phyloP scores from a whole-genome alignment of 2,329 filamentous ascomycete species.

The Colletotrichum sojae region DNA sequence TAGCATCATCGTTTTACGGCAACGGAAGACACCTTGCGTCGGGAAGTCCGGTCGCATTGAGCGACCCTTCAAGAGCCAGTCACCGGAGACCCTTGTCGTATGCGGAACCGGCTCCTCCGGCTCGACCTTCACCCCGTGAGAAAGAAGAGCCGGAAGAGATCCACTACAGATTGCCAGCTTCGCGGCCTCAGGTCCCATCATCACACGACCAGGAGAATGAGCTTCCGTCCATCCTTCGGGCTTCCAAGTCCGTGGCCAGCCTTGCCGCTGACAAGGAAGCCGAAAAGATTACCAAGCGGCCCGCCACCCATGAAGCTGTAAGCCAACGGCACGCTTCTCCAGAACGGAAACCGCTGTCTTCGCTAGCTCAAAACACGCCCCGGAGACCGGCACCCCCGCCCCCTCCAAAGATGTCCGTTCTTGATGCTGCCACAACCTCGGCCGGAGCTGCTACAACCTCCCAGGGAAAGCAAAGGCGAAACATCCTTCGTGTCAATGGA shows the following conservation, averaged over 20 bases:
- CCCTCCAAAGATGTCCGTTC: slow-evolving; percentile 94
- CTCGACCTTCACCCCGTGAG: slow-evolving; percentile 50
- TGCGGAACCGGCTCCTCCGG: slow-evolving; percentile 52
- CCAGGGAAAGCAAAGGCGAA: slow-evolving; percentile 81
- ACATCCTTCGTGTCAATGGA: slow-evolving; percentile 89
- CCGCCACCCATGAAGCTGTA: slow-evolving; percentile 61
- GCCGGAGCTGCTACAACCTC: slow-evolving; percentile 84
- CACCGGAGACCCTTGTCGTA: slow-evolving; percentile 58
- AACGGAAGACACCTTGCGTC: slow-evolving; percentile 66
- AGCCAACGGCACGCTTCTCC: slow-evolving; percentile 60
- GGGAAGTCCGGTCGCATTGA: slow-evolving; percentile 71
- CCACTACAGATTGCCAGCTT: slow-evolving; percentile 69
- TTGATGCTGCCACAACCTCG: slow-evolving; percentile 90
- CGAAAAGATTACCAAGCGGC: slow-evolving; percentile 67
- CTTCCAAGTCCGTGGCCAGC: slow-evolving; percentile 68
- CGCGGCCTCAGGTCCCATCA: slow-evolving; percentile 71
- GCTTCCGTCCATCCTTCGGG: slow-evolving; percentile 77
- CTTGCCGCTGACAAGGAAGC: slow-evolving; percentile 68
- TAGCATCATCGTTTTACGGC: slow-evolving; percentile 61
- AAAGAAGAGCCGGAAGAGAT: slow-evolving; percentile 57
- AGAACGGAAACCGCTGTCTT: slow-evolving; percentile 68
- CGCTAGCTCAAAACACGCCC: slow-evolving; percentile 77
- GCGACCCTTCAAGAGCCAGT: slow-evolving; percentile 57
- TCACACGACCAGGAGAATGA: slow-evolving; percentile 89
- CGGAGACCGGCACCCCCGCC: slow-evolving; percentile 83